Evolutionary conservation across 371 early-diverging fungal species (phyloP), one percentile per base, ranked within the genome.

Genomic region (Rhizopus delemar): DNA sequence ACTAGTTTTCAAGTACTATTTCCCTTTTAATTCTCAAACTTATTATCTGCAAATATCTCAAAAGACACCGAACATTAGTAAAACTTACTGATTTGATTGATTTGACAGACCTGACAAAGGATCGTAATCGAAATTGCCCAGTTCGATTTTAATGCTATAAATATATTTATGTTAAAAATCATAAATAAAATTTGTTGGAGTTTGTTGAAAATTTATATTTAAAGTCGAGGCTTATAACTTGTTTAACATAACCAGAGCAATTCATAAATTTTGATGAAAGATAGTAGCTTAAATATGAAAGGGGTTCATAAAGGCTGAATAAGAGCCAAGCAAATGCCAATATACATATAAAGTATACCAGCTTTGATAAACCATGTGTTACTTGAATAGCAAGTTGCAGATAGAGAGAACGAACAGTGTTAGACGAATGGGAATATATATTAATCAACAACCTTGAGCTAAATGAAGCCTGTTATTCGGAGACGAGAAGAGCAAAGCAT

Each of bases 21-120:
- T n/a, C n/a, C n/a, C n/a, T n/a, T n/a, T n/a, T n/a, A n/a, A n/a
- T n/a, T n/a, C n/a, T n/a, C n/a, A n/a, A n/a, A n/a, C n/a, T n/a
- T n/a, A n/a, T n/a, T n/a, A n/a, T n/a, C n/a, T n/a, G n/a, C n/a
- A n/a, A n/a, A n/a, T n/a, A n/a, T n/a, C n/a, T n/a, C n/a, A n/a
- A 45, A 55, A 55, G 55, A 55, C 49, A 38, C 46, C 57, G 57
- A 56, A 56, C 57, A 56, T 57, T 51, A 57, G 57, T 57, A 57
- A 57, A 57, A 57, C 51, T 57, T 50, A 57, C 51, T 57, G 57
- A 57, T 57, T 53, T 60, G 53, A 53, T 60, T 46, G 39, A 48
- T 53, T 46, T 54, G 60, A 60, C 53, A 53, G 60, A 60, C 53
- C 60, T 54, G 49, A 59, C 41, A 53, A 60, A 60, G 53, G 60